These are phyloP conservation scores for Chamaecyparis obtusa DNA, from an alignment of 75 land plant species.

Conservation along the genomic window DNA sequence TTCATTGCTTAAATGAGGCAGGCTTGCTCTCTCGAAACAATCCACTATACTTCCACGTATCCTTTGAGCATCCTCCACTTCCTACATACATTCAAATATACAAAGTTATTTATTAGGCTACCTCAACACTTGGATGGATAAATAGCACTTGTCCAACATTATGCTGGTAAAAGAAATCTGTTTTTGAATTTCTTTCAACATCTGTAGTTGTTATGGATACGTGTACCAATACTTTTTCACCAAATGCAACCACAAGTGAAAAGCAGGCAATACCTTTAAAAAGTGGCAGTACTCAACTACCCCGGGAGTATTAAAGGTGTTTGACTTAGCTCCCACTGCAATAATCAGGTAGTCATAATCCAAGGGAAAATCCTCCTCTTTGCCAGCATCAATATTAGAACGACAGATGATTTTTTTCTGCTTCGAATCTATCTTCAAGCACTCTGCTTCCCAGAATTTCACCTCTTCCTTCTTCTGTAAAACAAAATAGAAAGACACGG, in stretches of 20 bases:
- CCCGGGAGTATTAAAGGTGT: conserved; percentile 97
- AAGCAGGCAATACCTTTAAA: conserved; percentile 56
- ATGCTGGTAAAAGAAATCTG: not conserved
- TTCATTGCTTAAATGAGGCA: conserved; percentile 70
- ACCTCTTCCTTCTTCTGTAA: conserved; percentile 57
- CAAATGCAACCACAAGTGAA: not conserved
- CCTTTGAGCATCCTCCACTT: conserved; percentile 91
- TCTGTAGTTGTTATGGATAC: not conserved
- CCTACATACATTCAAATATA: conserved; percentile 41
- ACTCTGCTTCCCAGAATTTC: conserved; percentile 84
- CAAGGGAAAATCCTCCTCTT: conserved; percentile 55
- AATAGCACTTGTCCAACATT: not conserved
- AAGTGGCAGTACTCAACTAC: conserved; percentile 90
- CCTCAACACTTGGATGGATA: not conserved
- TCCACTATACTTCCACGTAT: conserved; percentile 81
- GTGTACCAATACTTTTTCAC: not conserved
- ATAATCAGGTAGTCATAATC: conserved; percentile 83
- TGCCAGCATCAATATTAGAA: conserved; percentile 25
- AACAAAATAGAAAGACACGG: not conserved
- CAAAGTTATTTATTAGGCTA: not conserved
- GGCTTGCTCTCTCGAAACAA: conserved; percentile 80
- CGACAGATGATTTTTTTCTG: conserved; percentile 70
- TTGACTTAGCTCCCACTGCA: conserved; percentile 77
- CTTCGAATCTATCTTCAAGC: conserved; percentile 61
- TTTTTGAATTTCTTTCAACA: not conserved